Evolutionary conservation across 2,329 filamentous ascomycete genomes (phyloP).

Genomic region (Stylonectria norvegica): DNA sequence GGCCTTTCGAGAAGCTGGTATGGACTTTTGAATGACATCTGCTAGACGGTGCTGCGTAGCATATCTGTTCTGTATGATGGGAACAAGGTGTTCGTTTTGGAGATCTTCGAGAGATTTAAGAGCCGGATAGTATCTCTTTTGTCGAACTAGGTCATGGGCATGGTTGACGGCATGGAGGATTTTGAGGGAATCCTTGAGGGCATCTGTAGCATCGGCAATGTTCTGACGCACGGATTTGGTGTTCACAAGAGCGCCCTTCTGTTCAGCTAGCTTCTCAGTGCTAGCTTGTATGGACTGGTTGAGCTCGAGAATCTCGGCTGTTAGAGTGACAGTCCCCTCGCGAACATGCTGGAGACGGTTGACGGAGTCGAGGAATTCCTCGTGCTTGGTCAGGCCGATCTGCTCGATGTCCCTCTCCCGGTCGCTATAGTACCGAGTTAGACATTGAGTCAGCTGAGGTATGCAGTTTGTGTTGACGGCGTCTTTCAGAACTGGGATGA

Average conservation of each 20-base stretch:
- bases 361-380: slow-evolving; percentile 91
- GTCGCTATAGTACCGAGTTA: slow-evolving; percentile 71
- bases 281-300: slow-evolving; percentile 94
- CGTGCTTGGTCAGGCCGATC: slow-evolving; percentile 92
- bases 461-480: slow-evolving; percentile 73
- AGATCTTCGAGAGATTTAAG: slow-evolving; percentile 91
- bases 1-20: slow-evolving; percentile 84
- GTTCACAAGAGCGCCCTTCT: slow-evolving; percentile 92
- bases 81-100: slow-evolving; percentile 86
- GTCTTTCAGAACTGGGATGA: slow-evolving; percentile 93
- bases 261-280: slow-evolving; percentile 88
- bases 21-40: slow-evolving; percentile 92
- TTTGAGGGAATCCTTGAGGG: slow-evolving; percentile 85
- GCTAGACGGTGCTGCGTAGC: slow-evolving; percentile 93
- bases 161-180: slow-evolving; percentile 91
- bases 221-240: slow-evolving; percentile 91
- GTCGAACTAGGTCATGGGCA: slow-evolving; percentile 84
- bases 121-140: slow-evolving; percentile 94
- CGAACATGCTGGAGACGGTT: slow-evolving; percentile 90
- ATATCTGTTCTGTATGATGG: slow-evolving; percentile 72
- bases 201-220: slow-evolving; percentile 86
- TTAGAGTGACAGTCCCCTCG: slow-evolving; percentile 84
- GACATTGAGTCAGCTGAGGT: slow-evolving; percentile 69
- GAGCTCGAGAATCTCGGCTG: slow-evolving; percentile 83
- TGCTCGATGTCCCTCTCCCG: slow-evolving; percentile 89